Percentiles rank a stretch among this genome's conserved stretches.
Evolutionary conservation across 768 basidiomycete genomes (phyloP).

Genomic region (Neoboletus magnificus): DNA sequence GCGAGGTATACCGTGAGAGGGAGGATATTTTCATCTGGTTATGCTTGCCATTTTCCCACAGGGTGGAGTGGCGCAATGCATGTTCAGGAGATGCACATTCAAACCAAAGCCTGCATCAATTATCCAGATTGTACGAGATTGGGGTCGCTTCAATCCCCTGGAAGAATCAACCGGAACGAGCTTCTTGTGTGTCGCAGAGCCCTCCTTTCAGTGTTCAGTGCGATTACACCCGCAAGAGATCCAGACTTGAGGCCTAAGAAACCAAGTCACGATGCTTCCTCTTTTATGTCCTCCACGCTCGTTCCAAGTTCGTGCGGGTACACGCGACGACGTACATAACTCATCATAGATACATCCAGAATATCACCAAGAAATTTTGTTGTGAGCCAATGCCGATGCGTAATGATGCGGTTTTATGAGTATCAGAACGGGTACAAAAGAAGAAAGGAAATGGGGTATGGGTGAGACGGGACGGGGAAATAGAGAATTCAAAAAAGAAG

Average conservation of each 20-base stretch:
- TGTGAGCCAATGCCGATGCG: slow-evolving; percentile 2
- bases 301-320: not conserved
- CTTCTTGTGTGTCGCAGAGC: not conserved
- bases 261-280: not conserved
- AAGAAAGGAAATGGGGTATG: not conserved
- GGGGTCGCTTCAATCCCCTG: not conserved
- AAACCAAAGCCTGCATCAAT: not conserved
- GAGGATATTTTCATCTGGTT: too few species aligned
- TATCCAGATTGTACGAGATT: not conserved
- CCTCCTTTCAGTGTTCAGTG: not conserved
- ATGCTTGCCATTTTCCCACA: too few species aligned
- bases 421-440: not conserved
- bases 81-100: not conserved
- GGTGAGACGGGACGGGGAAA: not conserved
- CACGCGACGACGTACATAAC: not conserved
- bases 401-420: not conserved
- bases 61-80: too few species aligned
- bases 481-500: not conserved
- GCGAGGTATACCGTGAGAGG: not conserved
- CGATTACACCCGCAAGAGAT: not conserved
- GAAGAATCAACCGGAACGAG: not conserved
- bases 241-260: not conserved
- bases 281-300: not conserved
- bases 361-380: slow-evolving; percentile 7
- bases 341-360: not conserved